Percentiles rank a stretch among this genome's conserved stretches.
These are phyloP conservation scores for Schoenoplectus triqueter DNA, from an alignment of 202 grass and related monocot genomes.

Conservation along the genomic window DNA sequence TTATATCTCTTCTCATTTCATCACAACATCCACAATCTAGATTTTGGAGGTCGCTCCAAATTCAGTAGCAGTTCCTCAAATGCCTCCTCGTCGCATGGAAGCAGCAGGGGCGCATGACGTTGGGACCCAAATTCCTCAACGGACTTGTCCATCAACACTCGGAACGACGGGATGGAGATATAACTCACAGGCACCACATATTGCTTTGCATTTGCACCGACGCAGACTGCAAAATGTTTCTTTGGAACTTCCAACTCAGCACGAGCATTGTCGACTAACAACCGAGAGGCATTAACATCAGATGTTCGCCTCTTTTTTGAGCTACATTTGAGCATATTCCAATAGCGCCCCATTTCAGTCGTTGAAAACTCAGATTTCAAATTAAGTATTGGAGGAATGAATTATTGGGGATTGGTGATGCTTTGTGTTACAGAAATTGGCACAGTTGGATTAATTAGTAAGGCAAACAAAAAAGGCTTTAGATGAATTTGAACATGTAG, in stretches of 20 bases:
- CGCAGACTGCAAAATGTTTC: slow-evolving; percentile 75
- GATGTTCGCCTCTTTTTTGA: background rate
- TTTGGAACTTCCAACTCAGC: slow-evolving; percentile 46
- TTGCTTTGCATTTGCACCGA: slow-evolving; percentile 55
- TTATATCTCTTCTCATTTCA: slow-evolving; percentile 21
- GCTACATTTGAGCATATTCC: slow-evolving; percentile 10
- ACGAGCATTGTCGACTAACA: slow-evolving; percentile 33
- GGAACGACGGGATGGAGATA: slow-evolving; percentile 62
- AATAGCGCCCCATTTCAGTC: slow-evolving; percentile 24
- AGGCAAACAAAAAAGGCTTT: background rate
- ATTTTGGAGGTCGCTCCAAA: slow-evolving; percentile 31
- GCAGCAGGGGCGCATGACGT: slow-evolving; percentile 55
- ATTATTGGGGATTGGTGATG: slow-evolving; percentile 11
- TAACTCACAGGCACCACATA: slow-evolving; percentile 68
- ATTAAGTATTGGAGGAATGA: background rate
- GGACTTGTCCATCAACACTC: slow-evolving; percentile 68
- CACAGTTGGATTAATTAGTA: background rate
- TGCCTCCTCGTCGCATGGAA: slow-evolving; percentile 71
- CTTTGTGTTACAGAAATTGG: slow-evolving; percentile 7
- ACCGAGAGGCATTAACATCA: background rate
- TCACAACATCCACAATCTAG: slow-evolving; percentile 27
- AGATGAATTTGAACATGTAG: background rate
- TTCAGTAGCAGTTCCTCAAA: slow-evolving; percentile 51
- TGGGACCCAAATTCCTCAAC: slow-evolving; percentile 77
- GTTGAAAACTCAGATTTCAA: background rate